phyloP scores from a whole-genome alignment of 441 rosid genomes.

The Sinapis alba region DNA sequence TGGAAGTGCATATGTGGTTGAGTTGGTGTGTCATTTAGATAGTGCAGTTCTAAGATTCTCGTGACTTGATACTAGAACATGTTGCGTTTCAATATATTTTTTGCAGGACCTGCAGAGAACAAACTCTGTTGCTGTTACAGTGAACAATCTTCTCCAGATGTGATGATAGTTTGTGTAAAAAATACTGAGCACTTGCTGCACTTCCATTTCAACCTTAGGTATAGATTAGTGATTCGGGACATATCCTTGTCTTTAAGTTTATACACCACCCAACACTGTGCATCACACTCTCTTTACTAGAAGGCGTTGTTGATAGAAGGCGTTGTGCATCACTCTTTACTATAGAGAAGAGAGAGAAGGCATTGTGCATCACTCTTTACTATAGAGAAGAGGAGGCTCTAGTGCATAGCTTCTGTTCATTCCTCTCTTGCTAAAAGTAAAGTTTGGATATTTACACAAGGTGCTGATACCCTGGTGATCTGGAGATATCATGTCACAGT shows the following conservation, averaged over 20 bases:
- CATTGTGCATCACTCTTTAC: not conserved
- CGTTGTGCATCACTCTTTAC: not conserved
- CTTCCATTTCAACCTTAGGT: constrained; percentile 37
- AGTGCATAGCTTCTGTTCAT: constrained; percentile 28
- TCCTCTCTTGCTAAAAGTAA: constrained; percentile 14
- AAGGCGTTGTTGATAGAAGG: not conserved
- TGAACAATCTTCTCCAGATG: constrained; percentile 98
- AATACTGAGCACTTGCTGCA: constrained; percentile 21
- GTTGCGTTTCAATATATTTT: constrained; percentile 5
- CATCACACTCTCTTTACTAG: constrained; percentile 9
- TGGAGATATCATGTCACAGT: constrained; percentile 27
- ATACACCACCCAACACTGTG: constrained; percentile 37
- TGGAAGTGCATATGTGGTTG: constrained; percentile 17
- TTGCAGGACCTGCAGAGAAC: constrained; percentile 77
- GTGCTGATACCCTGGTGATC: constrained; percentile 31
- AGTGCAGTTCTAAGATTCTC: constrained; percentile 1
- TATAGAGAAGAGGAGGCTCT: constrained; percentile 39
- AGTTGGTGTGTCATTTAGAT: not conserved
- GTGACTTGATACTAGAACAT: constrained; percentile 21
- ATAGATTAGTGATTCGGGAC: constrained; percentile 37
- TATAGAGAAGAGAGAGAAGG: constrained; percentile 12
- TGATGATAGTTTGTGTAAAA: constrained; percentile 44
- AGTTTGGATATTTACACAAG: constrained; percentile 31
- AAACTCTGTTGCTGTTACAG: constrained; percentile 84
- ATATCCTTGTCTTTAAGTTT: constrained; percentile 28